Evolutionary conservation across 805 yeast genomes (phyloP).

Genomic region (Pichia membranifaciens): DNA sequence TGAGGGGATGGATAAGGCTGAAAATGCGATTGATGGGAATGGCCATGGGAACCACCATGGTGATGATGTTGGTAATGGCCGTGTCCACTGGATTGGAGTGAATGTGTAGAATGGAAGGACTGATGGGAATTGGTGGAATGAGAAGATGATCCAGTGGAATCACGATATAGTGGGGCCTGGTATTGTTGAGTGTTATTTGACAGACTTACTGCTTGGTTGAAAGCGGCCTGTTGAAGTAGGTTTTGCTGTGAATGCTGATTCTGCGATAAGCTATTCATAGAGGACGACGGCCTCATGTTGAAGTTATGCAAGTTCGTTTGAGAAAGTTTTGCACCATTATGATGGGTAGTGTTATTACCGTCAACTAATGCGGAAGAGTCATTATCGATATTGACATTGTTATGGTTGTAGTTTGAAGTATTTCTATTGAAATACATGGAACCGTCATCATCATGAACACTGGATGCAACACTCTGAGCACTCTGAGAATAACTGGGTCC

Average conservation of each 20-base stretch:
- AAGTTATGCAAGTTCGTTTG: constrained; percentile 20
- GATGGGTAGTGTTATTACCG: too few relatives aligned
- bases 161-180: constrained; percentile 18
- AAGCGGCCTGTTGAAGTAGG: constrained; percentile 12
- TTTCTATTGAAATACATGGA: background rate
- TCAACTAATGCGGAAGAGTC: constrained; percentile 2
- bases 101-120: constrained; percentile 16
- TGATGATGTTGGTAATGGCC: constrained; percentile 20
- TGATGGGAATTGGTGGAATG: constrained; percentile 20
- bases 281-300: constrained; percentile 8
- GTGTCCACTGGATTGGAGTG: constrained; percentile 13
- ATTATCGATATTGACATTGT: background rate
- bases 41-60: constrained; percentile 21
- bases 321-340: constrained; percentile 15
- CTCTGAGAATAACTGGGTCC: constrained; percentile 25
- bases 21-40: constrained; percentile 22
- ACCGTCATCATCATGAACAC: too few relatives aligned
- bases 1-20: constrained; percentile 23
- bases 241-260: constrained; percentile 2
- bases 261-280: background rate
- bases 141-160: constrained; percentile 27
- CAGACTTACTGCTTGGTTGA: constrained; percentile 1
- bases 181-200: constrained; percentile 4
- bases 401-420: background rate
- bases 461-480: constrained; percentile 4